Percentiles rank a stretch among this genome's conserved stretches.
Evolutionary conservation across 192 early-diverging fungal genomes (phyloP).

Genomic region (Jimgerdemannia flammicorona): DNA sequence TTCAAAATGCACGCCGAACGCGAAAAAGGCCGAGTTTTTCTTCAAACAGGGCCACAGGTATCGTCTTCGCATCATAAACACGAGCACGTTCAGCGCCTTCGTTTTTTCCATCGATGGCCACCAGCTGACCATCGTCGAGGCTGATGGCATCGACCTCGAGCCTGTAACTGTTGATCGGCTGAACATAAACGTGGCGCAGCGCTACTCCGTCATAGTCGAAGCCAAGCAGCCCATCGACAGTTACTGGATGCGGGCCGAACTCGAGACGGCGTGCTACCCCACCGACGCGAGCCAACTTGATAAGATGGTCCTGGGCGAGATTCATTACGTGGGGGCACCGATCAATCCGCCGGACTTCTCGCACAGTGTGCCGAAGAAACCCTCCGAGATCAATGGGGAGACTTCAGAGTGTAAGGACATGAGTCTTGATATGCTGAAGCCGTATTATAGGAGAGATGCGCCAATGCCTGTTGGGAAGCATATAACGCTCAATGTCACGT

Average conservation of each 20-base stretch:
- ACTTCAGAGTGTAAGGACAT: slow-evolving; percentile 7
- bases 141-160: slow-evolving; percentile 29
- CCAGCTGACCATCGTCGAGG: slow-evolving; percentile 32
- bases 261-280: slow-evolving; percentile 31
- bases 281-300: slow-evolving; percentile 18
- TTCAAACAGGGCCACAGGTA: slow-evolving; percentile 72
- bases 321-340: slow-evolving; percentile 36
- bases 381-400: neutral
- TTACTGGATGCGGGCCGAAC: slow-evolving; percentile 34
- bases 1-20: neutral
- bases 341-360: neutral
- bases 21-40: slow-evolving; percentile 18
- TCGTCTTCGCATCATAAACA: slow-evolving; percentile 74
- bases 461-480: slow-evolving; percentile 5
- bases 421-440: neutral
- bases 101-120: slow-evolving; percentile 68
- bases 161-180: slow-evolving; percentile 19
- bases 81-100: slow-evolving; percentile 62
- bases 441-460: slow-evolving; percentile 4
- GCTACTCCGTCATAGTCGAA: slow-evolving; percentile 37
- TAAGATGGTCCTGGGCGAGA: slow-evolving; percentile 19
- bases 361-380: neutral
- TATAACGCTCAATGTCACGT: slow-evolving; percentile 2
- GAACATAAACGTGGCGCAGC: slow-evolving; percentile 34
- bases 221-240: slow-evolving; percentile 34